These are phyloP conservation scores for Myrica gale DNA, from an alignment of 306 rosid genomes.

Conservation along the genomic window DNA sequence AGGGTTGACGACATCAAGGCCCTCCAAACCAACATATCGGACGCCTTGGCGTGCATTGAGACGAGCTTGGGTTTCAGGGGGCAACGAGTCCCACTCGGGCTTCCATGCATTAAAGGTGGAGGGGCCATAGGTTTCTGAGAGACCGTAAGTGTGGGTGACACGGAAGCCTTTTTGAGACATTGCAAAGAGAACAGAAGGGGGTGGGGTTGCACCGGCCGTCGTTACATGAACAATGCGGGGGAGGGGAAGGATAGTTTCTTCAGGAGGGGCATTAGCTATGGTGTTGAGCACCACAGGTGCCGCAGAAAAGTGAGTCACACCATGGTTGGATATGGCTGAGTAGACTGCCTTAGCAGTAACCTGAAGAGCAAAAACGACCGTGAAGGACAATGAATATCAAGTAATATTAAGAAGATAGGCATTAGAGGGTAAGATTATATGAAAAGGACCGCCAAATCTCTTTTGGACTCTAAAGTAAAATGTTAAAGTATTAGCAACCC, in stretches of 20 bases:
- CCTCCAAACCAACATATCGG: slow-evolving; percentile 67
- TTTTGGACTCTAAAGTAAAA: too few relatives aligned
- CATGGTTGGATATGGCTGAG: slow-evolving; percentile 63
- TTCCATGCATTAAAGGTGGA: slow-evolving; percentile 86
- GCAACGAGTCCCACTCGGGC: slow-evolving; percentile 83
- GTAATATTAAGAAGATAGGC: neutral
- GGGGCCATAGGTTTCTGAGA: slow-evolving; percentile 89
- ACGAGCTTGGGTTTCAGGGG: slow-evolving; percentile 56
- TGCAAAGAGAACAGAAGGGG: slow-evolving; percentile 68
- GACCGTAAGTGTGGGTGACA: slow-evolving; percentile 86
- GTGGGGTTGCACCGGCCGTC: slow-evolving; percentile 98
- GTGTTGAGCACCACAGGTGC: slow-evolving; percentile 92
- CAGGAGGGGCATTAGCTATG: slow-evolving; percentile 63
- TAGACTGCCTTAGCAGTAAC: slow-evolving; percentile 74
- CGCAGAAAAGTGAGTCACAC: slow-evolving; percentile 90
- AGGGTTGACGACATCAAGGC: slow-evolving; percentile 57
- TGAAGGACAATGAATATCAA: neutral
- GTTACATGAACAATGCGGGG: slow-evolving; percentile 70
- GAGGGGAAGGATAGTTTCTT: slow-evolving; percentile 76
- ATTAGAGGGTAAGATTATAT: neutral
- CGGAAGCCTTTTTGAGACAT: slow-evolving; percentile 33
- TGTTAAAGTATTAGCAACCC: neutral
- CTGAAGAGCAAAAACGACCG: slow-evolving; percentile 33
- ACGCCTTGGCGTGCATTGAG: slow-evolving; percentile 90
- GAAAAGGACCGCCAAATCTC: neutral